Percentiles rank a stretch among this genome's conserved stretches.
Evolutionary conservation across 208 protist genomes (phyloP).

Genomic region (Porcisia hertigi): DNA sequence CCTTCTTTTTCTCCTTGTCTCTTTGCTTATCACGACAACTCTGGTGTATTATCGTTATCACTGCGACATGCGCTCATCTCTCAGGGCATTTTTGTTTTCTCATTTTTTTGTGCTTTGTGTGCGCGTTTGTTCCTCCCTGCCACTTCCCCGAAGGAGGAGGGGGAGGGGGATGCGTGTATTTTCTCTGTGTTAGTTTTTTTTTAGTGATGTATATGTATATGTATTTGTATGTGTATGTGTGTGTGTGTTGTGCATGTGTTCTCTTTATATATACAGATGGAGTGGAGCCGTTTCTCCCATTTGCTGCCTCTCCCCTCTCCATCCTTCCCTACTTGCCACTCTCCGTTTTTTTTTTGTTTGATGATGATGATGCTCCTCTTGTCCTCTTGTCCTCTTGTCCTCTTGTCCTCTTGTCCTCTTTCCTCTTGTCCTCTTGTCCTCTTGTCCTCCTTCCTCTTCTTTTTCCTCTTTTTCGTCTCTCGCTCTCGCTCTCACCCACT

Average conservation of each 20-base stretch:
- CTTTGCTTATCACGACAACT: background rate
- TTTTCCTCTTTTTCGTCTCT: slow-evolving; percentile 6
- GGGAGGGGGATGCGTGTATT: no score
- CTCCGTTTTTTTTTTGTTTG: background rate
- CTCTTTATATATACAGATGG: background rate
- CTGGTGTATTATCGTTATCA: background rate
- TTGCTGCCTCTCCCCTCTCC: no score
- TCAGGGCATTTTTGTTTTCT: background rate
- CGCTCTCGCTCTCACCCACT: no score
- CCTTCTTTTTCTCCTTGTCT: background rate
- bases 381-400: background rate
- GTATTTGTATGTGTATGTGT: background rate
- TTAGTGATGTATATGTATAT: background rate
- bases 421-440: background rate
- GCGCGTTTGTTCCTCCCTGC: background rate
- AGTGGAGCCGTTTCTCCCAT: background rate
- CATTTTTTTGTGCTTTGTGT: background rate
- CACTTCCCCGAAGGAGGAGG: no score
- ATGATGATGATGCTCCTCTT: no score
- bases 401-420: background rate
- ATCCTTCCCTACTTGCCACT: background rate
- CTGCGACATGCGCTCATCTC: no score
- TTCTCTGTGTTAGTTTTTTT: background rate
- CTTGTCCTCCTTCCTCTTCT: background rate
- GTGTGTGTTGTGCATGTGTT: background rate